Conservation (phyloP, 495 filamentous ascomycete genomes). For the Penicillium egyptiacum region DNA sequence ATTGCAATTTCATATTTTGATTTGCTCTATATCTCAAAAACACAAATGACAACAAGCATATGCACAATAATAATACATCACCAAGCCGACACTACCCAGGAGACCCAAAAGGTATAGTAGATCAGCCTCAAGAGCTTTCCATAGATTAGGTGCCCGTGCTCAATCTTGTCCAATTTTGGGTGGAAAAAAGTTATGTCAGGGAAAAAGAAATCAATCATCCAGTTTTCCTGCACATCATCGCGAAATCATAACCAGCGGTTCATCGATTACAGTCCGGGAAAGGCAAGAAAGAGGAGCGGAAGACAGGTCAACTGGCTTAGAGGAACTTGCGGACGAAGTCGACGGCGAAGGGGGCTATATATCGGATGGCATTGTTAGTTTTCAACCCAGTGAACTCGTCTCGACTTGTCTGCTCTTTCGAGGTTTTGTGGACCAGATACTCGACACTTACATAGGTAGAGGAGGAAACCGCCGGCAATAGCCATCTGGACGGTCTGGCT, state of each 20-base stretch:
- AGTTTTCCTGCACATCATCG: slow-evolving; percentile 3
- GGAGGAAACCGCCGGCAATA: slow-evolving; percentile 59
- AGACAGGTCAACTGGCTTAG: slow-evolving; percentile 41
- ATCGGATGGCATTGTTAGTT: background rate
- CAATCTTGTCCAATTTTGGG: background rate
- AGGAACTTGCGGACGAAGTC: slow-evolving; percentile 75
- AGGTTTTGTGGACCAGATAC: background rate
- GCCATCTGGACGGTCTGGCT: slow-evolving; percentile 62
- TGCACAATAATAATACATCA: slow-evolving; percentile 44
- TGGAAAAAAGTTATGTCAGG: background rate
- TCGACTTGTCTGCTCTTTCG: background rate
- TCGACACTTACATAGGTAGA: slow-evolving; percentile 80
- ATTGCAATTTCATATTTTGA: slow-evolving; percentile 19
- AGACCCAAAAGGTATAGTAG: slow-evolving; percentile 2
- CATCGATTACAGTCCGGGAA: slow-evolving; percentile 1
- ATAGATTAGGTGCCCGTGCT: background rate
- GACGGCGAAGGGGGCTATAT: slow-evolving; percentile 75
- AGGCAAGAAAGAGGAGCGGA: slow-evolving; percentile 7
- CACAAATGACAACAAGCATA: slow-evolving; percentile 26
- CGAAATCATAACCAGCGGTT: slow-evolving; percentile 16
- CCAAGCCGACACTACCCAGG: slow-evolving; percentile 9
- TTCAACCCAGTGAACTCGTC: background rate
- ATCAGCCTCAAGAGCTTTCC: slow-evolving; percentile 1
- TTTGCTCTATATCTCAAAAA: slow-evolving; percentile 28
- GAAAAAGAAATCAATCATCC: slow-evolving; percentile 5